These are phyloP conservation scores for Aspergillus hancockii DNA, from an alignment of 495 filamentous ascomycete species.

Conservation along the genomic window DNA sequence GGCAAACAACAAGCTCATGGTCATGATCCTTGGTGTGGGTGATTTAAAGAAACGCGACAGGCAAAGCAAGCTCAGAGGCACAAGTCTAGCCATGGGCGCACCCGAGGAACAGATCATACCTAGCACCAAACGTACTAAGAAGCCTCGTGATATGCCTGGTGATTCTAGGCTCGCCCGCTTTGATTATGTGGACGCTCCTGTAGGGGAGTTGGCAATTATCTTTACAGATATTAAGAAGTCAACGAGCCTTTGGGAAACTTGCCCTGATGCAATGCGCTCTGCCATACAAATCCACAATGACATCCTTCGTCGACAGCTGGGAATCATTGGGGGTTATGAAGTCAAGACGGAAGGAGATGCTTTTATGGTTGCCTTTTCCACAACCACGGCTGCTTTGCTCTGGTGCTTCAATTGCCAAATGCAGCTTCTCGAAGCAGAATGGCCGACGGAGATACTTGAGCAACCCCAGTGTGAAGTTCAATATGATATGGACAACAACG, in stretches of 20 bases:
- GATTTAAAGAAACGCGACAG: conserved; percentile 83
- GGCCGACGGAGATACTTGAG: conserved; percentile 89
- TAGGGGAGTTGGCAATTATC: conserved; percentile 85
- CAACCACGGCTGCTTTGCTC: conserved; percentile 85
- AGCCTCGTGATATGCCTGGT: conserved; percentile 63
- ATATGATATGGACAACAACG: conserved; percentile 77
- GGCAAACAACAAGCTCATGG: conserved; percentile 92
- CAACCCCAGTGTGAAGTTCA: conserved; percentile 82
- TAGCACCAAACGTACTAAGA: conserved; percentile 62
- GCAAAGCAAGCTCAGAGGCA: conserved; percentile 62
- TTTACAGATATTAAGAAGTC: conserved; percentile 99
- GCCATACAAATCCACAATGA: conserved; percentile 96
- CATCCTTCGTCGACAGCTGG: conserved; percentile 87
- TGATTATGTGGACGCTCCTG: conserved; percentile 87
- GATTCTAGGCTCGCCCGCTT: conserved; percentile 84
- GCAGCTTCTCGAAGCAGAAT: conserved; percentile 80
- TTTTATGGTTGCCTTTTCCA: conserved; percentile 98
- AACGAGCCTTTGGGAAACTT: conserved; percentile 94
- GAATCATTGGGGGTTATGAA: conserved; percentile 94
- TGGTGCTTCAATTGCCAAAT: conserved; percentile 96
- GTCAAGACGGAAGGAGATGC: conserved; percentile 99
- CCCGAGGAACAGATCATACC: conserved; percentile 69
- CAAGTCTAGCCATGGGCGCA: conserved; percentile 76
- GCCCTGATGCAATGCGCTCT: conserved; percentile 89
- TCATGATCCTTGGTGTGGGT: conserved; percentile 92